Percentiles rank a stretch among this genome's conserved stretches.
phyloP scores from a whole-genome alignment of 2,329 filamentous ascomycete species.

The Chaetomiaceae sp. region DNA sequence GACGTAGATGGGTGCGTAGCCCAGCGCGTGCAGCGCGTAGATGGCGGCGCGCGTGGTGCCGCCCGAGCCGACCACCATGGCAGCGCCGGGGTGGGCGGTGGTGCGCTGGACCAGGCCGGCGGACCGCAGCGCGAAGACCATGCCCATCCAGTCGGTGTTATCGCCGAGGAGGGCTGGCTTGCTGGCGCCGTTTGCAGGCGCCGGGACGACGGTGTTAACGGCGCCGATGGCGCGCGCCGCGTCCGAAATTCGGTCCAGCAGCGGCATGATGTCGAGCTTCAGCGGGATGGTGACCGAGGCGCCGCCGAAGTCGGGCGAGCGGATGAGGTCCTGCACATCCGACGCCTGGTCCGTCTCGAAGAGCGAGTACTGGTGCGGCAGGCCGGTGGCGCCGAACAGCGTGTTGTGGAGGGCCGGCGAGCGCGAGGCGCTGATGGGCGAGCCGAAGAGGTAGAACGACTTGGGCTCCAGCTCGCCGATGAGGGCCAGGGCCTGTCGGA shows the following conservation, averaged over 20 bases:
- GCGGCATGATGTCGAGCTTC: slow-evolving; percentile 77
- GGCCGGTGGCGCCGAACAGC: slow-evolving; percentile 67
- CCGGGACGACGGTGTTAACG: slow-evolving; percentile 83
- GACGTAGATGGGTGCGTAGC: slow-evolving; percentile 80
- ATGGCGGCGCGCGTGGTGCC: slow-evolving; percentile 89
- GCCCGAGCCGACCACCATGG: slow-evolving; percentile 81
- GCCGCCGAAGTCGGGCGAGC: slow-evolving; percentile 72
- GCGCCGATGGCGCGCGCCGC: slow-evolving; percentile 81
- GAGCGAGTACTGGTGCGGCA: slow-evolving; percentile 76
- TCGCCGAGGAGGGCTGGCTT: slow-evolving; percentile 60
- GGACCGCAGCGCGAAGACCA: slow-evolving; percentile 69
- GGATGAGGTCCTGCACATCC: slow-evolving; percentile 60
- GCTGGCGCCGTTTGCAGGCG: slow-evolving; percentile 22
- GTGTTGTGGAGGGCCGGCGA: slow-evolving; percentile 88
- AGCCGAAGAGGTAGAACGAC: slow-evolving; percentile 83
- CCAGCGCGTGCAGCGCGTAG: slow-evolving; percentile 77
- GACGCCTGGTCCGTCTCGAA: slow-evolving; percentile 64
- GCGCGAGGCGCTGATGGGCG: slow-evolving; percentile 72
- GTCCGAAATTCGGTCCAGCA: slow-evolving; percentile 73
- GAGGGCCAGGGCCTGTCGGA: slow-evolving; percentile 69
- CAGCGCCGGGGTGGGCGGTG: slow-evolving; percentile 41
- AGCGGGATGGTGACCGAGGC: slow-evolving; percentile 94
- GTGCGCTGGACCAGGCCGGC: slow-evolving; percentile 50
- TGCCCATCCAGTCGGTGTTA: slow-evolving; percentile 95
- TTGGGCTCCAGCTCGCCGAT: slow-evolving; percentile 71